Evolutionary conservation across 2,329 filamentous ascomycete species (phyloP), one percentile per base, ranked within the genome.

Genomic region (Sodiomyces alkalinus): DNA sequence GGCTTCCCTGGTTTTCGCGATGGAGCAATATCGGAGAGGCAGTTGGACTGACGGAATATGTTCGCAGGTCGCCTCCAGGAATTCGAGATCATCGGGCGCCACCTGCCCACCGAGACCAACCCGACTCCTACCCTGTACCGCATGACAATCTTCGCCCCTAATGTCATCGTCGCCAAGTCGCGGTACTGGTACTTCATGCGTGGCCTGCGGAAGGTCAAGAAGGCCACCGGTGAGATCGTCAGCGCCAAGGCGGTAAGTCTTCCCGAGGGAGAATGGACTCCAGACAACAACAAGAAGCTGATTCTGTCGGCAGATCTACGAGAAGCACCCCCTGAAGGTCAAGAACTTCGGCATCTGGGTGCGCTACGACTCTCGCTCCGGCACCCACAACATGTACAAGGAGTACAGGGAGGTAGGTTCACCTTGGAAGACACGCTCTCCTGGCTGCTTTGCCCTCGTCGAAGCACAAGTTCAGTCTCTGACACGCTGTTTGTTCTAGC

Each of bases 351-450:
- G 90, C 62, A 78, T 98, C 76, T 98, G 92, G 92, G 79, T 98
- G 68, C 86, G 92, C 60, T 98, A 98, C 72, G 87, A 98, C 70
- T 98, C 92, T 40, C 87, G 90, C 64, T 96, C 90, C 52, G 90
- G 90, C 52, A 98, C 90, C 53, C 90, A 98, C 85, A 98, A 98
- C 80, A 98, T 98, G 90, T 98, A 98, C 83, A 96, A 96, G 79
- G 90, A 98, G 79, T 96, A 94, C 80, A 82, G 90, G 60, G 90
- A 96, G 74, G n/a, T n/a, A n/a, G n/a, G n/a, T n/a, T n/a, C n/a
- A n/a, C n/a, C n/a, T n/a, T n/a, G n/a, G n/a, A n/a, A n/a, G n/a
- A n/a, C n/a, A n/a, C n/a, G n/a, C n/a, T n/a, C n/a, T n/a, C n/a
- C n/a, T n/a, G n/a, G n/a, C n/a, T n/a, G n/a, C n/a, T n/a, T n/a